Conservation (phyloP, 768 basidiomycete species). For the Leucosporidium yakuticum region DNA sequence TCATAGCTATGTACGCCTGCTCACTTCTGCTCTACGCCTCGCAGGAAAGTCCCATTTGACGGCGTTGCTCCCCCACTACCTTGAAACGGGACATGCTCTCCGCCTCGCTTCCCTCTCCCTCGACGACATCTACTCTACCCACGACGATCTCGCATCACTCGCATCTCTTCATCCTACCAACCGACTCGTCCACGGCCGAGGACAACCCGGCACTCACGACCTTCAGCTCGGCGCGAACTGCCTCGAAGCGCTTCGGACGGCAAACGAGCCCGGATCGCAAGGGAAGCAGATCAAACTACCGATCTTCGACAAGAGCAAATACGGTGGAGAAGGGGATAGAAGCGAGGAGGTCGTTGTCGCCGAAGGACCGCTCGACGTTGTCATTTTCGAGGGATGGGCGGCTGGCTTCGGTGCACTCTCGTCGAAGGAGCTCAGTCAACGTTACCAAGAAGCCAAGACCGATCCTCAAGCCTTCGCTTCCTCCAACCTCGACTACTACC, state of each 20-base stretch:
- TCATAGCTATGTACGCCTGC: no score
- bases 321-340: conserved; percentile 78
- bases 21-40: neutral
- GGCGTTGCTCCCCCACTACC: conserved; percentile 50
- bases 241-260: conserved; percentile 51
- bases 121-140: conserved; percentile 70
- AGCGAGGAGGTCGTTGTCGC: conserved; percentile 50
- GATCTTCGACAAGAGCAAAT: conserved; percentile 81
- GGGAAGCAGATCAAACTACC: conserved; percentile 54
- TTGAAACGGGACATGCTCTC: conserved; percentile 37
- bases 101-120: conserved; percentile 41
- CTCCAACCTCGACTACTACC: conserved; percentile 11
- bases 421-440: conserved; percentile 51
- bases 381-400: conserved; percentile 95
- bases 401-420: conserved; percentile 72
- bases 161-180: conserved; percentile 58
- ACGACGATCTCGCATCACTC: conserved; percentile 55
- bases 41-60: conserved; percentile 73
- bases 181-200: conserved; percentile 68
- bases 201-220: conserved; percentile 90
- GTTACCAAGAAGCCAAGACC: conserved; percentile 47
- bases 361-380: conserved; percentile 60
- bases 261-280: conserved; percentile 41
- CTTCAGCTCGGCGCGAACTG: conserved; percentile 57
- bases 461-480: conserved; percentile 9